These are phyloP conservation scores for Phyllosticta citrichinensis DNA, from an alignment of 2,329 filamentous ascomycete genomes.

Conservation along the genomic window DNA sequence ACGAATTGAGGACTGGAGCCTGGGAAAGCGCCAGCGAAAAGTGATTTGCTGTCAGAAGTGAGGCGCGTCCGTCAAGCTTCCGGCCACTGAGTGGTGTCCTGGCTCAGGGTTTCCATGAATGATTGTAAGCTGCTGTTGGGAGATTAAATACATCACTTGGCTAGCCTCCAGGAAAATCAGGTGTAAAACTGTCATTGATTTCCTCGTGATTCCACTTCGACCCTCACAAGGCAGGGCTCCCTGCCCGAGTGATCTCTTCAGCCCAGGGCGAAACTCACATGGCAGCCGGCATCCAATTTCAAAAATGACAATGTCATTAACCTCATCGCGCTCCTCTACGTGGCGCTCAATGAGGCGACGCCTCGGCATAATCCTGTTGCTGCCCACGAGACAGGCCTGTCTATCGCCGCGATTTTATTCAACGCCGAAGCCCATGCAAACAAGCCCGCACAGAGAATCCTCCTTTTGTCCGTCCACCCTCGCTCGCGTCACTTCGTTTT, in stretches of 20 bases:
- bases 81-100: too few relatives aligned
- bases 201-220: neutral
- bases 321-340: neutral
- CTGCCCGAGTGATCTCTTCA: neutral
- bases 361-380: neutral
- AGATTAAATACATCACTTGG: neutral
- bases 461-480: neutral
- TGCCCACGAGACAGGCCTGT: neutral
- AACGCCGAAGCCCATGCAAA: neutral
- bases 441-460: neutral
- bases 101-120: too few relatives aligned
- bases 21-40: too few relatives aligned
- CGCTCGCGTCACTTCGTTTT: neutral
- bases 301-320: neutral
- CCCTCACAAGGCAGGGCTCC: neutral
- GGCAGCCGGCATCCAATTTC: neutral
- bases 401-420: neutral
- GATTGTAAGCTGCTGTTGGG: too few relatives aligned
- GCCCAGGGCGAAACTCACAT: neutral
- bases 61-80: too few relatives aligned
- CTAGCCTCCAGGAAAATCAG: neutral
- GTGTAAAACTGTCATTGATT: neutral
- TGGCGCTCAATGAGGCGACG: neutral
- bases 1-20: too few relatives aligned
- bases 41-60: too few relatives aligned